Conservation (phyloP, 108 stramenopile genomes). For the Aurantiochytrium sp. region DNA sequence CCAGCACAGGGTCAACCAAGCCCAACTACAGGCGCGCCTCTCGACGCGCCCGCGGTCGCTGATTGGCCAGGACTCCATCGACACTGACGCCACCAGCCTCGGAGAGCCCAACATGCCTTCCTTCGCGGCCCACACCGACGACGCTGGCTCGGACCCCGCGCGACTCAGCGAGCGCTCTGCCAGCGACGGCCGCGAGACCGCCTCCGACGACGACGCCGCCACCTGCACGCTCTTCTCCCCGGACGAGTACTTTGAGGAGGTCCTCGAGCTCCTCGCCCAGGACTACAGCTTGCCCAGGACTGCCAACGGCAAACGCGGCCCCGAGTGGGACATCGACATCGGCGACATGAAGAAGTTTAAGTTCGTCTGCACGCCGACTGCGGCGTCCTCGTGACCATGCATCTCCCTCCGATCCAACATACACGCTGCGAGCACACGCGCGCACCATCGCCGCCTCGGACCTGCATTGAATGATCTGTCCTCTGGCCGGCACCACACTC, state of each 20-base stretch:
- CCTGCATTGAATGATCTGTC: too few relatives aligned
- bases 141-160: too few relatives aligned
- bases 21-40: too few relatives aligned
- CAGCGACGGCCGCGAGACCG: background rate
- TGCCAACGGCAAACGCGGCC: background rate
- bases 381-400: too few relatives aligned
- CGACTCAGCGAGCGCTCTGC: too few relatives aligned
- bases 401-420: too few relatives aligned
- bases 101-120: too few relatives aligned
- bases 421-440: too few relatives aligned
- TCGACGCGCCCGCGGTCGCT: background rate
- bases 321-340: background rate
- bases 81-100: background rate
- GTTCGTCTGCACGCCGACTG: background rate
- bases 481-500: too few relatives aligned
- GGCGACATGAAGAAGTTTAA: background rate
- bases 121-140: too few relatives aligned
- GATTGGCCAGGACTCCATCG: background rate
- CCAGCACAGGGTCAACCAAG: too few relatives aligned
- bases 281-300: background rate
- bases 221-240: background rate
- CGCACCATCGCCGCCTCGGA: too few relatives aligned
- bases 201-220: background rate
- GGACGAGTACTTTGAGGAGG: background rate
- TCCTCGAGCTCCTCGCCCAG: background rate